Evolutionary conservation across 2,329 filamentous ascomycete genomes (phyloP), one percentile per base, ranked within the genome.

Genomic region (Xylariaceae sp.): DNA sequence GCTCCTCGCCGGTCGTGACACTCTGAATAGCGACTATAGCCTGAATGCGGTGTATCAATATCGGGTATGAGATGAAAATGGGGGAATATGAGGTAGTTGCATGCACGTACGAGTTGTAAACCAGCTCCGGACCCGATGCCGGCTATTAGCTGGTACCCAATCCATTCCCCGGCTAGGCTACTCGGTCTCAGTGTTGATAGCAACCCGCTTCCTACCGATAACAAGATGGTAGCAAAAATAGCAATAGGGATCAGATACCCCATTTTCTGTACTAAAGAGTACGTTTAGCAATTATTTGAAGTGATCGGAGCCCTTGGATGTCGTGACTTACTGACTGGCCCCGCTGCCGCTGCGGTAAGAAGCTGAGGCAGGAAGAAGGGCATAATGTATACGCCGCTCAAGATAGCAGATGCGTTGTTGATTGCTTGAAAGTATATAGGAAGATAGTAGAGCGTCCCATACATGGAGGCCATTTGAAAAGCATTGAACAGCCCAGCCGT

Each of bases 311-410:
- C n/a, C n/a, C n/a, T n/a, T n/a, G n/a, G n/a, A n/a, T n/a, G n/a
- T n/a, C n/a, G 9, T 26, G 23, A 45, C 43, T 23, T 23, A 45
- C 43, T 20, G 7, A 45, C 10, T 7, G 7, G 10, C 14, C 43
- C 43, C 20, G 43, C 9, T 9, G 64, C 48, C 14, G 19, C 46
- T 2, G 46, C 37, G 7, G 26, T 14, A 2, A 48, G 14, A 16
- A 48, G 46, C 19, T 48, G 46, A n/a, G 29, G 26, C 4, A 48
- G 23, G 20, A 57, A 55, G 7, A 44, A 18, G 4, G 68, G 52
- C n/a, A 69, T 53, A n/a, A 50, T 52, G 40, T 43, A 44, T 20
- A 63, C 23, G 37, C 61, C 63, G 16, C 60, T 57, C 37, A 20
- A 48, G 42, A 56, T 46, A 10, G 54, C 40, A 20, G 20, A 26